phyloP scores from a whole-genome alignment of 1,139 yeast species.

The Blastobotrys serpentis region DNA sequence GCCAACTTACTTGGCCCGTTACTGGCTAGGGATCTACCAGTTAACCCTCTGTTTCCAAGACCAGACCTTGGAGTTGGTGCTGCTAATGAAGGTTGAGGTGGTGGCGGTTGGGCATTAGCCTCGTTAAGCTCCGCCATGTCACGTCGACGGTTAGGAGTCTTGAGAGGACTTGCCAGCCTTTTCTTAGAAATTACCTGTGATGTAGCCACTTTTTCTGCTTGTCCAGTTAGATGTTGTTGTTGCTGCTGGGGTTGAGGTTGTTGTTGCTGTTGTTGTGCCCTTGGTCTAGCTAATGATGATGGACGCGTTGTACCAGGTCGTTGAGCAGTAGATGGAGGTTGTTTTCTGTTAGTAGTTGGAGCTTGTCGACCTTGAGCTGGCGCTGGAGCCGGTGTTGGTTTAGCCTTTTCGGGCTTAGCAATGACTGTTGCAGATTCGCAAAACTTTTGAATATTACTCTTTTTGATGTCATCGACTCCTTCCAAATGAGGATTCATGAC shows the following conservation, averaged over 20 bases:
- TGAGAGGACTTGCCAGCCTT: conserved; percentile 18
- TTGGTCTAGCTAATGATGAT: background rate
- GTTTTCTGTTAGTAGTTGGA: conserved; percentile 21
- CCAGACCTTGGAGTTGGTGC: conserved; percentile 20
- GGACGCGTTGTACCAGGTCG: background rate
- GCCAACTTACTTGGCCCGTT: conserved; percentile 33
- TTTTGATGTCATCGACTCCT: conserved; percentile 67
- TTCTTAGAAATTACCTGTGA: conserved; percentile 13
- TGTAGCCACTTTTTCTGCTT: conserved; percentile 9
- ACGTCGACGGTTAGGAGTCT: conserved; percentile 11
- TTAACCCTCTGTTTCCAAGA: conserved; percentile 13
- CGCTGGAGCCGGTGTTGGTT: conserved; percentile 24
- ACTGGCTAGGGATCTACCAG: conserved; percentile 28
- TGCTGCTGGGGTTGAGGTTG: background rate
- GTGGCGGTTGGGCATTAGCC: conserved; percentile 10
- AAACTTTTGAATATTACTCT: conserved; percentile 62
- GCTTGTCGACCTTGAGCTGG: conserved; percentile 25
- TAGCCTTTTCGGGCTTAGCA: conserved; percentile 36
- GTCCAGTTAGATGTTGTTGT: background rate
- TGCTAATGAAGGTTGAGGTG: conserved; percentile 20
- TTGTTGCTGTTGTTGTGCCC: background rate
- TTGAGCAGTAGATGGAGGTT: background rate
- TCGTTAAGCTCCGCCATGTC: conserved; percentile 8
- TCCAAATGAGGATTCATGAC: conserved; percentile 61
- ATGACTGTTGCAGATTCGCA: conserved; percentile 58